Evolutionary conservation across 208 protist species (phyloP).

Genomic region (Angomonas deanei): DNA sequence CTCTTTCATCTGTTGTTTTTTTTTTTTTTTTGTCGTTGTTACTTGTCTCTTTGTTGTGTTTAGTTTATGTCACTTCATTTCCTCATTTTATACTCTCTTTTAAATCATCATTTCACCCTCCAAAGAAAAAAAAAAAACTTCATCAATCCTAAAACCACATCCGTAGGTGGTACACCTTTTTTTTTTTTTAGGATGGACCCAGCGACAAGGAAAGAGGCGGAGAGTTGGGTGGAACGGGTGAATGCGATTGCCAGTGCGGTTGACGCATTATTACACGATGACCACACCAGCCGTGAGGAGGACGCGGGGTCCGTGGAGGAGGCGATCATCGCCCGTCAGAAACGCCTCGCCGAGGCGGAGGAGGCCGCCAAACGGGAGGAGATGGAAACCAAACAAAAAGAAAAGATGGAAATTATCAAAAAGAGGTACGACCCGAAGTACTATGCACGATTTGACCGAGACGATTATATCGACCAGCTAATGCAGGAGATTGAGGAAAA

Average conservation of each 20-base stretch:
- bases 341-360: not conserved
- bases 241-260: not conserved
- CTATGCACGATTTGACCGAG: not conserved
- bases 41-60: too few species aligned
- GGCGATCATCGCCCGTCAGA: not conserved
- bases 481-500: not conserved
- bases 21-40: too few species aligned
- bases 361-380: not conserved
- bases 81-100: too few species aligned
- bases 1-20: too few species aligned
- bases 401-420: not conserved
- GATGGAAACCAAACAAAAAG: not conserved
- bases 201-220: not conserved
- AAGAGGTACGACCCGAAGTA: not conserved
- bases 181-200: not conserved
- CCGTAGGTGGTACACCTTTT: too few species aligned
- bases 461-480: not conserved
- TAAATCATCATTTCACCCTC: too few species aligned
- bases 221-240: not conserved
- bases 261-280: not conserved
- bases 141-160: too few species aligned
- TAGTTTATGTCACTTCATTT: too few species aligned
- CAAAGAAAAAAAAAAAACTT: too few species aligned
- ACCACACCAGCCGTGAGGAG: not conserved
- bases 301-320: not conserved